Evolutionary conservation across 176 grass and related monocot species (phyloP).

Genomic region (Microstegium vimineum): DNA sequence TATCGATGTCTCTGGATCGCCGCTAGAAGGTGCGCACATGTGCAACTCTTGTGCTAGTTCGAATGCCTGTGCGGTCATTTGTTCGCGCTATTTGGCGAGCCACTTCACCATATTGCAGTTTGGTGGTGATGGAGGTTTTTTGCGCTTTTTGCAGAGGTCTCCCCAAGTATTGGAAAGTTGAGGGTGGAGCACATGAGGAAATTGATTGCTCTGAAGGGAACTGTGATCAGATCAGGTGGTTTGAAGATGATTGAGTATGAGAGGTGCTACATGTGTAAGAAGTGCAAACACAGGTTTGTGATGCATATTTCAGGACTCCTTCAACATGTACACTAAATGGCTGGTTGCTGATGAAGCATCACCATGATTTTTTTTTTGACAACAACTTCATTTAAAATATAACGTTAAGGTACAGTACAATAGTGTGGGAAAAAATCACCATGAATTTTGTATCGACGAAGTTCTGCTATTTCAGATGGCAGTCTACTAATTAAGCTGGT

Average conservation of each 20-base stretch:
- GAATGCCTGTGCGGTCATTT: slow-evolving; percentile 6
- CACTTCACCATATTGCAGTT: neutral
- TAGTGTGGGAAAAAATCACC: too few relatives aligned
- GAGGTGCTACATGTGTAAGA: slow-evolving; percentile 67
- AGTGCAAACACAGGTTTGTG: slow-evolving; percentile 65
- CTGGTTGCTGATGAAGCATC: neutral
- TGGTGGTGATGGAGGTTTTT: neutral
- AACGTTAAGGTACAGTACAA: too few relatives aligned
- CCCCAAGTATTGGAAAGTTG: slow-evolving; percentile 72
- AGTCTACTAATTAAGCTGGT: neutral
- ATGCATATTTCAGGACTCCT: neutral
- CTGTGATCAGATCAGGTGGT: slow-evolving; percentile 68
- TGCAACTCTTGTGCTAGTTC: neutral
- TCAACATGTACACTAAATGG: neutral
- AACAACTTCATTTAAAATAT: too few relatives aligned
- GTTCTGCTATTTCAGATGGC: neutral
- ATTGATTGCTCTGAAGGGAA: slow-evolving; percentile 78
- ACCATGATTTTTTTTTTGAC: neutral
- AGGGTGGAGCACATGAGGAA: slow-evolving; percentile 75
- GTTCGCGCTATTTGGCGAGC: neutral
- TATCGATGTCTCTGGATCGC: slow-evolving; percentile 62
- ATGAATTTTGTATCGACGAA: neutral
- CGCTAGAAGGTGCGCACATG: slow-evolving; percentile 43
- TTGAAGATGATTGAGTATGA: slow-evolving; percentile 91
- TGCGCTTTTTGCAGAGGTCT: slow-evolving; percentile 56